A percentile compares a stretch with the other conserved stretches of the same genome.
These are phyloP conservation scores for Pyrenophora tritici-repentis DNA, from an alignment of 2,329 filamentous ascomycete species.

Conservation along the genomic window DNA sequence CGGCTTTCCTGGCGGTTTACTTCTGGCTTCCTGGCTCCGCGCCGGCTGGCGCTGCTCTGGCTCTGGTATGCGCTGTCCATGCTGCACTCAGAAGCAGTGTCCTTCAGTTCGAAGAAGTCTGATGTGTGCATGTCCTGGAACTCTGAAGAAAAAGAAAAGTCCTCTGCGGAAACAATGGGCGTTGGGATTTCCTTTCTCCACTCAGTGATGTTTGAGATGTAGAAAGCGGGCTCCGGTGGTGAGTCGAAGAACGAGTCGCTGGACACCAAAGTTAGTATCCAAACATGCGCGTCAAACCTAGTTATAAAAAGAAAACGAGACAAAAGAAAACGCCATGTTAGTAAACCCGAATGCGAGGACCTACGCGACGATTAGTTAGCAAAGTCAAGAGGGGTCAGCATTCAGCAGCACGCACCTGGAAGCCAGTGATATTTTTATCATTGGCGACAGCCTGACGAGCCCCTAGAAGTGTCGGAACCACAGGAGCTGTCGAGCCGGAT, in stretches of 20 bases:
- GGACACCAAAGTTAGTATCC: conserved; percentile 44
- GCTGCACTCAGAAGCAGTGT: conserved; percentile 48
- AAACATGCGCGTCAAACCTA: conserved; percentile 27
- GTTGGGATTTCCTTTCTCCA: conserved; percentile 49
- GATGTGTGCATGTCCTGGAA: conserved; percentile 43
- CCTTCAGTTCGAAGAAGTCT: conserved; percentile 44
- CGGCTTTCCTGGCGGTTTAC: conserved; percentile 39
- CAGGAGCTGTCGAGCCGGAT: no score
- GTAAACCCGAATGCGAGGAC: conserved; percentile 24
- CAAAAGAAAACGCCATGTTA: conserved; percentile 47
- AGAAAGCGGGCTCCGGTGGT: conserved; percentile 42
- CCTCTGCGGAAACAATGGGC: conserved; percentile 39
- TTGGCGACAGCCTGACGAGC: neutral
- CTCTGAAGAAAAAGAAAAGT: conserved; percentile 43
- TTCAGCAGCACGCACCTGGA: conserved; percentile 23
- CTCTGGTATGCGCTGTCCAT: conserved; percentile 52
- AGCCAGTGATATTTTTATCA: conserved; percentile 2
- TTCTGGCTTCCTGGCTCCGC: conserved; percentile 34
- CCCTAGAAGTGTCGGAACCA: no score
- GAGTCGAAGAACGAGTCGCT: conserved; percentile 49
- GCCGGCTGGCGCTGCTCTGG: conserved; percentile 45
- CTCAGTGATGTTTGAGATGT: conserved; percentile 47
- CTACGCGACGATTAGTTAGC: conserved; percentile 21
- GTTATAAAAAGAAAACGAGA: conserved; percentile 19
- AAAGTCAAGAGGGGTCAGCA: neutral